These are phyloP conservation scores for Oryza longistaminata DNA, from an alignment of 176 grass and related monocot species.

Conservation along the genomic window DNA sequence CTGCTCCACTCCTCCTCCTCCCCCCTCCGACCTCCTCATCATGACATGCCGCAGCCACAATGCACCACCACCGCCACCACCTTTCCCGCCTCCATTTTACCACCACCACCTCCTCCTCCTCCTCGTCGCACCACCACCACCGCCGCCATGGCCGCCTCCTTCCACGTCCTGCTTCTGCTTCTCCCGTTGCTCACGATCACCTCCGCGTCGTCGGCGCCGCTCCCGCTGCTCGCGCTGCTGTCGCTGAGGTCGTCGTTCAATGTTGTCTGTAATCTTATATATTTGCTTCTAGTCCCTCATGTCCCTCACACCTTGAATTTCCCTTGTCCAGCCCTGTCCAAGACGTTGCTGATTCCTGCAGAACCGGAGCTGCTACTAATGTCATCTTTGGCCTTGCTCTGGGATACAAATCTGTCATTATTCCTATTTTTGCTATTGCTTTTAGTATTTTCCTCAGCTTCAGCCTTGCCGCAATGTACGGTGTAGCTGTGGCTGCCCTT, in stretches of 20 bases:
- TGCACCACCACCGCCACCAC: conserved; percentile 28
- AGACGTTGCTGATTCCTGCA: conserved; percentile 87
- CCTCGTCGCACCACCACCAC: conserved; percentile 13
- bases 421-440: conserved; percentile 90
- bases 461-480: conserved; percentile 87
- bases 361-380: conserved; percentile 90
- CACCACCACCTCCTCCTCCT: conserved; percentile 26
- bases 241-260: conserved; percentile 54
- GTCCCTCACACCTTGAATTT: conserved; percentile 1
- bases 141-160: conserved; percentile 4
- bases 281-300: conserved; percentile 17
- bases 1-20: conserved; percentile 23
- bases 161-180: conserved; percentile 17
- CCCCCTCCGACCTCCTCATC: conserved; percentile 46
- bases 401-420: conserved; percentile 94
- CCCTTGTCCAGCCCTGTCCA: conserved; percentile 72
- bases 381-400: conserved; percentile 93
- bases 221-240: conserved; percentile 65
- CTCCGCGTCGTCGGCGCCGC: conserved; percentile 47
- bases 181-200: too few relatives aligned
- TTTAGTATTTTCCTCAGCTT: conserved; percentile 89
- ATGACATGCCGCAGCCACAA: conserved; percentile 55
- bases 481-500: conserved; percentile 93
- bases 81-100: conserved; percentile 61
- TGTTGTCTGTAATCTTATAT: neutral